Evolutionary conservation across 2,329 filamentous ascomycete species (phyloP), one percentile per base, ranked within the genome.

Genomic region (Trichoderma endophyticum): DNA sequence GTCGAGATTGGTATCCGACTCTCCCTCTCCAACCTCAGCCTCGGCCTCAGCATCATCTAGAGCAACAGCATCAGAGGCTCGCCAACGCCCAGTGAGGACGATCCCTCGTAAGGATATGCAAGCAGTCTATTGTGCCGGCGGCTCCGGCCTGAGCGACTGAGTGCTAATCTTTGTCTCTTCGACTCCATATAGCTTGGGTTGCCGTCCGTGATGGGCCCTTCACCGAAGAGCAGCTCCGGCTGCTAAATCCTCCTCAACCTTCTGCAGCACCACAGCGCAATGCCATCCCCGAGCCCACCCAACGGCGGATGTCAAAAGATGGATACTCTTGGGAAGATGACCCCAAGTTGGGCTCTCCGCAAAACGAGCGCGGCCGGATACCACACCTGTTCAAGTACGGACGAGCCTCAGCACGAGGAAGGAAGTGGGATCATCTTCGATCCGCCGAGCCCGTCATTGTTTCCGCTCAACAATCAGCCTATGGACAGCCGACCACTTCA

Each of bases 341-440:
- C 66, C 80, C 81, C 30, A 75, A 79, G 6, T 74, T 81, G 28
- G 80, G 81, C 6, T 77, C 81, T 8, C 80, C 78, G 2, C 79
- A 80, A 66, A 79, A 79, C 39, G 75, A 78, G 6, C 79, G 78
- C 51, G 77, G 78, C 26, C 83, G 79, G 72, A 79, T 88, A 24
- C 84, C 85, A 66, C 82, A 83, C 67, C 79, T 88, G 26, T 82
- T 88, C 66, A 81, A 80, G 76, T 78, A 86, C 75, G 83, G 86
- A 59, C 84, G 84, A 79, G 78, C 85, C 78, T 81, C 81, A 28
- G 79, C 76, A 74, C 79, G 78, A 61, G 87, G 87, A 3, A 84
- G 87, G 72, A 85, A 85, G 80, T 90, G 88, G 87, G 88, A 90
- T 75, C 87, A 90, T 76, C 78, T 90, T 66, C 86, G 88, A 67